A percentile compares a stretch with the other conserved stretches of the same genome.
Evolutionary conservation across 805 yeast species (phyloP).

Genomic region (Myxozyma melibiosi): DNA sequence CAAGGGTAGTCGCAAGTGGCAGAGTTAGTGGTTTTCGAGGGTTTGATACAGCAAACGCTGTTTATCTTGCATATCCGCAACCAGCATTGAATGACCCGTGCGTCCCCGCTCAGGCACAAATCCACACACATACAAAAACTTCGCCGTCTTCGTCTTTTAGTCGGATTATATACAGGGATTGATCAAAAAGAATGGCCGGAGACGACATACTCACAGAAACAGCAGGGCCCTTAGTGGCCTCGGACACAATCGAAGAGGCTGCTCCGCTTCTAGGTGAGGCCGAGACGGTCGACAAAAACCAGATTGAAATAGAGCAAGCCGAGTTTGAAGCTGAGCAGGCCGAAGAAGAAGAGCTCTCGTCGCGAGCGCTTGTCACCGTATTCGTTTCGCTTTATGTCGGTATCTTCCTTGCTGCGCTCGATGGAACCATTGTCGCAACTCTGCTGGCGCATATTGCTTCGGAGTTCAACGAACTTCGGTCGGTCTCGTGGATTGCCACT

Average conservation of each 20-base stretch:
- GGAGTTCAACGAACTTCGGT: conserved; percentile 55
- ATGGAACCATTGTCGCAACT: conserved; percentile 57
- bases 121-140: too few relatives aligned
- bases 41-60: too few relatives aligned
- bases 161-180: too few relatives aligned
- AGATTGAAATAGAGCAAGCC: background rate
- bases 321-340: conserved; percentile 12
- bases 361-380: conserved; percentile 18
- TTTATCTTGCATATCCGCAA: too few relatives aligned
- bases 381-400: conserved; percentile 42
- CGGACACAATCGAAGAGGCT: conserved; percentile 20
- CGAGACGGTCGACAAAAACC: conserved; percentile 13
- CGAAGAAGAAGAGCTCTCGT: conserved; percentile 24
- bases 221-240: background rate
- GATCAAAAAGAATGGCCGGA: background rate
- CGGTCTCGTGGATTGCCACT: conserved; percentile 73
- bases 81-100: too few relatives aligned
- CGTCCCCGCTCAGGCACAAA: too few relatives aligned
- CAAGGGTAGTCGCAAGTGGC: too few relatives aligned
- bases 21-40: too few relatives aligned
- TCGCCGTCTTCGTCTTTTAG: too few relatives aligned
- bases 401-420: conserved; percentile 53
- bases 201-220: conserved; percentile 9
- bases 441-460: conserved; percentile 60
- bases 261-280: conserved; percentile 20